These are phyloP conservation scores for Aspergillus puulaauensis DNA, from an alignment of 2,329 filamentous ascomycete species.

Conservation along the genomic window DNA sequence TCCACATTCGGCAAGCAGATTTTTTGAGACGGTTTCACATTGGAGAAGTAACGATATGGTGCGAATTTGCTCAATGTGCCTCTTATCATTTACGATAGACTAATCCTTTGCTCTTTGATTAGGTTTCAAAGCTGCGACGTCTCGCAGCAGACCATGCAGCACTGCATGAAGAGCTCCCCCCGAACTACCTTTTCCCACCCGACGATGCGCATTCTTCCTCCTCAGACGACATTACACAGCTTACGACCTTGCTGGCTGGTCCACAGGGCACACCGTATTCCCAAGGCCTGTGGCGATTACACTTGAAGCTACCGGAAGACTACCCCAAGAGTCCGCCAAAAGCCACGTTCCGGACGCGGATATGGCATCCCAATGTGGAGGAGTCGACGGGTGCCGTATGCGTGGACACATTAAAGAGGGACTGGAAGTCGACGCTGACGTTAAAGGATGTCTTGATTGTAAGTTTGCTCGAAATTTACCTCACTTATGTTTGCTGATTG, in stretches of 20 bases:
- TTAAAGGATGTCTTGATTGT: conserved; percentile 58
- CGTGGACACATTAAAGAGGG: conserved; percentile 64
- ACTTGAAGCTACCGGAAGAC: conserved; percentile 59
- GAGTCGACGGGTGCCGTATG: conserved; percentile 62
- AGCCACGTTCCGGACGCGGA: conserved; percentile 59
- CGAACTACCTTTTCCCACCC: conserved; percentile 60
- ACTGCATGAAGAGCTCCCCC: conserved; percentile 58
- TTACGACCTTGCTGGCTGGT: conserved; percentile 59
- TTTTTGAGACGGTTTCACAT: not conserved
- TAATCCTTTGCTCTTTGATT: not conserved
- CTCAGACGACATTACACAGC: conserved; percentile 56
- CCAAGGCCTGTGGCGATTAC: conserved; percentile 58
- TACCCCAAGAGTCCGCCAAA: conserved; percentile 54
- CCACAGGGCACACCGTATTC: conserved; percentile 61
- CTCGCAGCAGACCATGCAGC: conserved; percentile 60
- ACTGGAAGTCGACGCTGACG: conserved; percentile 60
- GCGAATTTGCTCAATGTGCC: not conserved
- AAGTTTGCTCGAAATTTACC: conserved; percentile 18
- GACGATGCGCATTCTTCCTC: conserved; percentile 22
- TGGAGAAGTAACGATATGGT: not conserved
- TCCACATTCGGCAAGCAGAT: not conserved
- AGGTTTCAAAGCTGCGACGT: conserved; percentile 51
- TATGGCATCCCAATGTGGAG: conserved; percentile 67
- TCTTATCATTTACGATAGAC: not conserved
- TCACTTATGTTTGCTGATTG: not conserved